Evolutionary conservation across 352 stramenopile genomes (phyloP), one percentile per base, ranked within the genome.

Genomic region (Pythium dissimile): DNA sequence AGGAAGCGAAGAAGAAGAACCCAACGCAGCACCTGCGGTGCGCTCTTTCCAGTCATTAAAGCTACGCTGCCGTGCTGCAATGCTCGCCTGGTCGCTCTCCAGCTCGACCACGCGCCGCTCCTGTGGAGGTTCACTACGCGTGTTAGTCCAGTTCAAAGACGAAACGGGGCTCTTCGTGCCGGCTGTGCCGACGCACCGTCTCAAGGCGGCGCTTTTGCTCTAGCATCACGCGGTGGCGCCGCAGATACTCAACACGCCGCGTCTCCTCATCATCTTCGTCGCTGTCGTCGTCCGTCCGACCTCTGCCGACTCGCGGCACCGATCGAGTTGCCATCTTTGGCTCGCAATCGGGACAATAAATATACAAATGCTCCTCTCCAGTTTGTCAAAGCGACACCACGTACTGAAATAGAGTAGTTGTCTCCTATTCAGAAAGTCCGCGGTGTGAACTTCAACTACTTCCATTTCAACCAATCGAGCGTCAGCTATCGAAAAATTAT

Each of bases 181-280:
- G 18, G 18, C 10, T 24, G 12, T 15, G 15, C 16, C 11, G 27
- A 57, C 53, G 31, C 45, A 89, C 77, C 66, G 75, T 80, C 28
- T 88, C 77, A 18, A 86, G 62, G n/a, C 75, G 73, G 48, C 73
- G 71, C 15, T 72, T 75, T 54, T 83, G 80, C 39, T 80, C 66
- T 15, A 86, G 67, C 48, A 62, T 48, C 60, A 77, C 75, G 34
- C 62, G 71, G 38, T 85, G 77, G 1, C 55, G 69, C 2, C 64
- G 67, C 45, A 86, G 54, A 42, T 74, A 86, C 34, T 60, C 75
- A 20, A 77, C 26, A 0, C 77, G 71, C 1, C 50, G 62, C 23
- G 45, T 50, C 59, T 85, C 75, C 53, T 83, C 69, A 30, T 71
- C 73, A 38, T 73, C 64, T 5, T 66, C 64, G 20, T 62, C 42